A percentile compares a stretch with the other conserved stretches of the same genome.
phyloP scores from a whole-genome alignment of 306 rosid genomes.

The Canavalia ensiformis region DNA sequence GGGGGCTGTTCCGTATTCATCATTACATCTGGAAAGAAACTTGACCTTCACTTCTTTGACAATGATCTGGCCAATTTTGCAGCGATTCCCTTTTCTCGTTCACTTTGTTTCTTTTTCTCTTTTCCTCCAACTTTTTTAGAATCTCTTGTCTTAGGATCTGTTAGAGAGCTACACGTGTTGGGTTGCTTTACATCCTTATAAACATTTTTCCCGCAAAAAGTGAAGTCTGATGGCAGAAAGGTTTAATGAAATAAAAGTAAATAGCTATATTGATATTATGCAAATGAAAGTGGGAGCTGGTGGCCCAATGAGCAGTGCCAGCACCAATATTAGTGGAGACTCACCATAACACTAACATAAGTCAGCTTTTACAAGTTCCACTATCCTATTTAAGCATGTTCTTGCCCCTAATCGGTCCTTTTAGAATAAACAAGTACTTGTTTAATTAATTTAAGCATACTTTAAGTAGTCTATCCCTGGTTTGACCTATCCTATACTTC shows the following conservation, averaged over 20 bases:
- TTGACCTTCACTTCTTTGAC: constrained; percentile 51
- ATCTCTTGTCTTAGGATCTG: constrained; percentile 44
- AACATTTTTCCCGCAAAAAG: constrained; percentile 50
- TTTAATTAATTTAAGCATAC: constrained; percentile 43
- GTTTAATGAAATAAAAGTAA: constrained; percentile 21
- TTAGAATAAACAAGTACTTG: constrained; percentile 38
- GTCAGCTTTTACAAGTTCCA: constrained; percentile 58
- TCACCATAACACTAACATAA: constrained; percentile 71
- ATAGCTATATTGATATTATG: constrained; percentile 38
- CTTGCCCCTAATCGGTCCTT: constrained; percentile 44
- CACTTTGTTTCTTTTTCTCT: constrained; percentile 49
- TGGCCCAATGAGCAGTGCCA: constrained; percentile 55
- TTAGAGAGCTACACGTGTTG: constrained; percentile 62
- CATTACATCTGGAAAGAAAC: constrained; percentile 43
- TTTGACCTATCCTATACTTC: constrained; percentile 27
- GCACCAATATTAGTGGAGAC: constrained; percentile 77
- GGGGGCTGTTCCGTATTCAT: constrained; percentile 38
- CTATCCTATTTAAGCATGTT: constrained; percentile 44
- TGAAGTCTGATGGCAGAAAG: constrained; percentile 43
- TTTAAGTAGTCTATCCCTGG: constrained; percentile 10
- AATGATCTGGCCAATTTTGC: constrained; percentile 46
- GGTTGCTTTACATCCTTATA: constrained; percentile 51
- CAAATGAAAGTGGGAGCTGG: constrained; percentile 51
- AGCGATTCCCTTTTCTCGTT: constrained; percentile 34
- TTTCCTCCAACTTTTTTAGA: constrained; percentile 43